These are phyloP conservation scores for Vicia faba DNA, from an alignment of 306 rosid genomes.

Conservation along the genomic window DNA sequence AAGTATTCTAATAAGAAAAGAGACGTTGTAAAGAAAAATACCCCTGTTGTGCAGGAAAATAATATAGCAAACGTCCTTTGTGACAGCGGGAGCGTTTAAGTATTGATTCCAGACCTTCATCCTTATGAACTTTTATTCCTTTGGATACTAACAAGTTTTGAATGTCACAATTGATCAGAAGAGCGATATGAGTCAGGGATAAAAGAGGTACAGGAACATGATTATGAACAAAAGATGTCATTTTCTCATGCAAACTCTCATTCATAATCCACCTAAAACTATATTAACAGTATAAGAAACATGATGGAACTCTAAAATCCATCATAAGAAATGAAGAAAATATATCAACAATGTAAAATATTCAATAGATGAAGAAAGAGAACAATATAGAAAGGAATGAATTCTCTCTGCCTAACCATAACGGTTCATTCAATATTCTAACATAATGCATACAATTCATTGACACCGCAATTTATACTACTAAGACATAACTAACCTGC, in stretches of 20 bases:
- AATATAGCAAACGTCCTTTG: slow-evolving; percentile 93
- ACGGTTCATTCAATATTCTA: too few species aligned
- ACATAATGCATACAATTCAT: too few species aligned
- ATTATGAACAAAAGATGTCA: slow-evolving; percentile 10
- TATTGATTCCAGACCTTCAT: slow-evolving; percentile 73
- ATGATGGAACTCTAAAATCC: too few species aligned
- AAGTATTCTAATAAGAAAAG: slow-evolving; percentile 23
- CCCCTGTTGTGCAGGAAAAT: slow-evolving; percentile 83
- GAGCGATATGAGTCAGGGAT: slow-evolving; percentile 29
- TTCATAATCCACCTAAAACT: slow-evolving; percentile 3
- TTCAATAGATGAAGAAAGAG: too few species aligned
- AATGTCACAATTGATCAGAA: slow-evolving; percentile 33
- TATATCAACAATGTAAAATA: too few species aligned
- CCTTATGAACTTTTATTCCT: slow-evolving; percentile 56
- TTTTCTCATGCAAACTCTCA: slow-evolving; percentile 29
- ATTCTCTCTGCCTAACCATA: too few species aligned
- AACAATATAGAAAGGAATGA: too few species aligned
- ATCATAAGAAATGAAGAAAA: too few species aligned
- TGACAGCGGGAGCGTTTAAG: slow-evolving; percentile 83
- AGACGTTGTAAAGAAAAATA: slow-evolving; percentile 37
- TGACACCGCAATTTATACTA: too few species aligned
- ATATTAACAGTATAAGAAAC: slow-evolving; percentile 13
- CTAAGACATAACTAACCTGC: too few species aligned
- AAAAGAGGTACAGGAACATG: slow-evolving; percentile 9
- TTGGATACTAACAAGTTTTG: slow-evolving; percentile 63